Base-by-base conservation (phyloP, 371 early-diverging fungal genomes). In the Parasitella parasitica region DNA sequence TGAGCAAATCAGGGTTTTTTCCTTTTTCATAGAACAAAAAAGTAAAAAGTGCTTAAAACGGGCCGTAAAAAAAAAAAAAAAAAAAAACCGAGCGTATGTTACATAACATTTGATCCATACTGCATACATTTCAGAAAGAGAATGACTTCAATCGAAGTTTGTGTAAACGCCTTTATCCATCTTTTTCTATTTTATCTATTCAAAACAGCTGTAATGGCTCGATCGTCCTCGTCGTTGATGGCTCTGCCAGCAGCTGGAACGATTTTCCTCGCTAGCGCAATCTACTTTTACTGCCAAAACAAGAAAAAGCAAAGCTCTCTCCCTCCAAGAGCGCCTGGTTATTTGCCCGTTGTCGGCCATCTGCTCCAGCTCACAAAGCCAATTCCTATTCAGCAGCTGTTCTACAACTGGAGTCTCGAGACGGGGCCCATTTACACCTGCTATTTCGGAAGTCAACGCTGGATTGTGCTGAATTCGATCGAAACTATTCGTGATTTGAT, bases 341-440 rank as follows among this genome's bases (percentile, higher is more conserved):
- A 73, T 37, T 32, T 78, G 5, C 82, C 82, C 6, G 20, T 78
- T 3, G 8, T 82, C 24, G 82, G 82, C 0, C 79, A 82, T 57
- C 20, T 77, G 6, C 52, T 70, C 9, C 61, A 70, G 8, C 37
- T 80, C 12, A 22, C 54, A 1, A 61, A 61, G 9, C 70, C 76
- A 3, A 43, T 72, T 1, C 43, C 74, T 11, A 32, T 71, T 15
- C 74, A 75, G 24, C 69, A 74, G 28, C 8, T 80, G 15, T 76
- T 80, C 41, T 58, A 63, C 4, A 63, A 66, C 20, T 82, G 82
- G 82, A 75, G 77, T 30, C 30, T 59, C 1, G 20, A 55, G 15
- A 52, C 61, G 11, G 82, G 82, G 0, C 72, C 82, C 0, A 61
- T 82, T 0, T 82, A 72, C 57, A 82, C 77, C 2, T 57, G 77